Percentiles rank a stretch among this genome's conserved stretches.
Evolutionary conservation across 2,329 filamentous ascomycete species (phyloP).

Genomic region (Neofusicoccum sp.): DNA sequence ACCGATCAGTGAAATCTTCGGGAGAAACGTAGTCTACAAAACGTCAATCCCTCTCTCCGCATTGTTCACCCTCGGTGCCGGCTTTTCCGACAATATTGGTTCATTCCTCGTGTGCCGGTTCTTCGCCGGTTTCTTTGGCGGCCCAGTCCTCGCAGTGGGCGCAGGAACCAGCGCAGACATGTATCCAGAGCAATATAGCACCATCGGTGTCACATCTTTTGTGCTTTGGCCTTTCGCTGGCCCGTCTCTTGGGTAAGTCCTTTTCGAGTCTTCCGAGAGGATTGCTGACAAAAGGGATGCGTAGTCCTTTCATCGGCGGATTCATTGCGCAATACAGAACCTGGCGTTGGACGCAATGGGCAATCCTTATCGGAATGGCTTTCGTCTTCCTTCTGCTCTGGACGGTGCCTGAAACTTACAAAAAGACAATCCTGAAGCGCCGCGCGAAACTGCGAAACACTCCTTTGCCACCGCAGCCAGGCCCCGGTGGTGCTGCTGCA

Average conservation of each 20-base stretch:
- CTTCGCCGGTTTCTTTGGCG: conserved; percentile 71
- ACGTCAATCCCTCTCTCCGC: conserved; percentile 48
- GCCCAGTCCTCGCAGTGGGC: conserved; percentile 50
- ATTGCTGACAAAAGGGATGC: neutral
- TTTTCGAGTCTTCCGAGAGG: too few species aligned
- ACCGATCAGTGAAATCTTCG: conserved; percentile 58
- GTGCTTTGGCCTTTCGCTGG: conserved; percentile 43
- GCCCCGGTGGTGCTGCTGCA: conserved; percentile 20
- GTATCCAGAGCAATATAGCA: conserved; percentile 33
- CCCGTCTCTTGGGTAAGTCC: conserved; percentile 34
- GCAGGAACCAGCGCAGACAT: conserved; percentile 43
- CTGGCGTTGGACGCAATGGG: conserved; percentile 43
- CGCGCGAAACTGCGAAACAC: conserved; percentile 28
- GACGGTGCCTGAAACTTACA: conserved; percentile 52
- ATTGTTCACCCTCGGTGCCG: conserved; percentile 58
- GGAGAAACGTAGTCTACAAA: conserved; percentile 55
- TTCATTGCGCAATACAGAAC: conserved; percentile 35
- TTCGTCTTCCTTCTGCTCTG: conserved; percentile 32
- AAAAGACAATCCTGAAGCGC: conserved; percentile 44
- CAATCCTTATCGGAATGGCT: conserved; percentile 20
- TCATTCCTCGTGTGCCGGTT: conserved; percentile 58
- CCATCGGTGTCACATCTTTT: conserved; percentile 36
- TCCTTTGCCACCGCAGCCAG: conserved; percentile 9
- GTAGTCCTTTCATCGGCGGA: conserved; percentile 40
- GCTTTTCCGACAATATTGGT: conserved; percentile 51